A percentile compares a stretch with the other conserved stretches of the same genome.
Evolutionary conservation across 192 early-diverging fungal genomes (phyloP).

Genomic region (Dissophora globulifera): DNA sequence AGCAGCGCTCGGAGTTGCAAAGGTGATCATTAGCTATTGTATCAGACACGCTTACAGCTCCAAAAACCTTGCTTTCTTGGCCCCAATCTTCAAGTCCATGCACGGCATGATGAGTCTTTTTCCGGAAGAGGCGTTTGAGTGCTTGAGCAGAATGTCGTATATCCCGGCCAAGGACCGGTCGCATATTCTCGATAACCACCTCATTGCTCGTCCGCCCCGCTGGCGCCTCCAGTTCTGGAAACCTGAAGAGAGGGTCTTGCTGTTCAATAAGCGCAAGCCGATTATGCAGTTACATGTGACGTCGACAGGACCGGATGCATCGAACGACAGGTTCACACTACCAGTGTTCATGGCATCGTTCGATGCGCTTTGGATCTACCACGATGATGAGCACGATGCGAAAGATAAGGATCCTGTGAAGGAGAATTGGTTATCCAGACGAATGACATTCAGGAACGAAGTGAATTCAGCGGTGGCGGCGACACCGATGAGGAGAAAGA

Average conservation of each 20-base stretch:
- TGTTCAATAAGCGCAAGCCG: neutral
- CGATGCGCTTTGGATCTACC: conserved; percentile 10
- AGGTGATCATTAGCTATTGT: conserved; percentile 12
- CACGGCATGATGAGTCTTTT: neutral
- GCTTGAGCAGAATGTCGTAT: neutral
- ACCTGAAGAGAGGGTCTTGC: neutral
- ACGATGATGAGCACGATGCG: neutral
- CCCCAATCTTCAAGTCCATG: neutral
- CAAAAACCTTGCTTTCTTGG: conserved; percentile 3
- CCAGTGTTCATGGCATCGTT: conserved; percentile 9
- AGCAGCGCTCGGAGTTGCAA: neutral
- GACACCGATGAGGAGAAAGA: too few relatives aligned
- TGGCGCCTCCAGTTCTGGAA: conserved; percentile 4
- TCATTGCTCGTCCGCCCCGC: conserved; percentile 4
- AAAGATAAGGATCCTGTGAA: too few relatives aligned
- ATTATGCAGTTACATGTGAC: neutral
- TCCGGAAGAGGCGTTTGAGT: conserved; percentile 4
- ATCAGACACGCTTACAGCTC: too few relatives aligned
- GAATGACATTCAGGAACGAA: too few relatives aligned
- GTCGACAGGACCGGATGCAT: neutral
- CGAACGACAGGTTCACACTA: neutral
- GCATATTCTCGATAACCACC: neutral
- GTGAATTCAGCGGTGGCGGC: too few relatives aligned
- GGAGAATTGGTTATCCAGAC: too few relatives aligned
- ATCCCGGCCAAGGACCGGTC: neutral